Evolutionary conservation across 2,329 filamentous ascomycete species (phyloP).

Genomic region (Fusarium dlaminii): DNA sequence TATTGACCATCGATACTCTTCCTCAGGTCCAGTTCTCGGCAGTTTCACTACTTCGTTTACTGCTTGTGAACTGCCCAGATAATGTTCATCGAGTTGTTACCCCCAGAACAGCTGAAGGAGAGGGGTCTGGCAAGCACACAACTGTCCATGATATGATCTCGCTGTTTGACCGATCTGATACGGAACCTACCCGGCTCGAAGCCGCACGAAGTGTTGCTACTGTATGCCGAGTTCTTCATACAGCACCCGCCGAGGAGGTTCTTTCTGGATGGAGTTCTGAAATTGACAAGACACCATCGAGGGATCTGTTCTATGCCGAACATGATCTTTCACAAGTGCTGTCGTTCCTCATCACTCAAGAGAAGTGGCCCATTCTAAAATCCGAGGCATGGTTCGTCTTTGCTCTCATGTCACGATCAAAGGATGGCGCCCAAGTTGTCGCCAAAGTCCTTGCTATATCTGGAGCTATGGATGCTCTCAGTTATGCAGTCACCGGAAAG

Average conservation of each 20-base stretch:
- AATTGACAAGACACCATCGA: background rate
- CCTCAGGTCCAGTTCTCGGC: conserved; percentile 69
- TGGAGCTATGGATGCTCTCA: conserved; percentile 56
- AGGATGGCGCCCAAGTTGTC: conserved; percentile 59
- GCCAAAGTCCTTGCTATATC: conserved; percentile 53
- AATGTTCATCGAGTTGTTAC: conserved; percentile 63
- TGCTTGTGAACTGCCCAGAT: conserved; percentile 61
- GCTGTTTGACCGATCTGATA: conserved; percentile 51
- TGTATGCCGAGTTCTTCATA: conserved; percentile 65
- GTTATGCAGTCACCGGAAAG: conserved; percentile 60
- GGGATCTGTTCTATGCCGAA: conserved; percentile 56
- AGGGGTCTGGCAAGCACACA: conserved; percentile 42
- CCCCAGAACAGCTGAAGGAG: conserved; percentile 49
- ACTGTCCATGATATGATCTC: conserved; percentile 51
- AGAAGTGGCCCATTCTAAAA: conserved; percentile 66
- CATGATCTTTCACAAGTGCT: conserved; percentile 58
- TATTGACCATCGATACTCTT: conserved; percentile 62
- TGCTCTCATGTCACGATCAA: conserved; percentile 65
- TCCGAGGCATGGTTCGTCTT: conserved; percentile 71
- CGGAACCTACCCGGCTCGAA: conserved; percentile 67
- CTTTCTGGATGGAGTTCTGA: conserved; percentile 49
- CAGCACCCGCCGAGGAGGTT: conserved; percentile 44
- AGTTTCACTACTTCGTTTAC: conserved; percentile 65
- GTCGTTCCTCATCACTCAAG: conserved; percentile 63
- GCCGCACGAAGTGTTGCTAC: conserved; percentile 63